phyloP scores from a whole-genome alignment of 495 filamentous ascomycete genomes.

The Xylaria cubensis region DNA sequence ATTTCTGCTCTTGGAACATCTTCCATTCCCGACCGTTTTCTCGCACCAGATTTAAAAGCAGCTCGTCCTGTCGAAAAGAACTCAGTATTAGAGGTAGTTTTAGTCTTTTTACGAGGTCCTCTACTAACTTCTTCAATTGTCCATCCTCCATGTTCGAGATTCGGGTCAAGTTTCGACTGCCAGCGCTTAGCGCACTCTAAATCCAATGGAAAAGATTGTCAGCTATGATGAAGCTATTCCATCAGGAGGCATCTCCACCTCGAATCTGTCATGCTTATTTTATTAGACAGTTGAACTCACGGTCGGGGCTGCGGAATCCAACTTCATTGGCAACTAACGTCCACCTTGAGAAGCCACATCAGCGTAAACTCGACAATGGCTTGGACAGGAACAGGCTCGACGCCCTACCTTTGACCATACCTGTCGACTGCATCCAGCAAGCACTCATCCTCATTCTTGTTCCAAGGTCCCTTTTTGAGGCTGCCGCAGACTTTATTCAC shows the following conservation, averaged over 20 bases:
- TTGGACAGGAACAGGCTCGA: neutral
- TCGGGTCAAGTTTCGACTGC: constrained; percentile 49
- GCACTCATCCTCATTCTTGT: constrained; percentile 46
- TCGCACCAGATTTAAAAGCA: constrained; percentile 44
- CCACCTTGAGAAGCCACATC: neutral
- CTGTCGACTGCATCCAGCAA: constrained; percentile 43
- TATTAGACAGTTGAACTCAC: constrained; percentile 18
- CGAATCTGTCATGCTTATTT: neutral
- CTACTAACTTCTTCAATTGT: constrained; percentile 42
- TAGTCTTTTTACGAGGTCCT: neutral
- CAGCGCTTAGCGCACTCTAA: constrained; percentile 53
- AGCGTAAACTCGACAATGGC: neutral
- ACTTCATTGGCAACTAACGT: constrained; percentile 17
- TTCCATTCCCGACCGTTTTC: constrained; percentile 49
- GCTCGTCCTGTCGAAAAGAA: constrained; percentile 36
- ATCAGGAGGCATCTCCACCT: neutral
- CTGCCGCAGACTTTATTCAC: constrained; percentile 49
- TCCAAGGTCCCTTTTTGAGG: constrained; percentile 52
- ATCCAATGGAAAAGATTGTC: neutral
- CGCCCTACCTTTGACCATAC: constrained; percentile 32
- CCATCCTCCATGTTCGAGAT: constrained; percentile 50
- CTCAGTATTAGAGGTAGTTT: neutral
- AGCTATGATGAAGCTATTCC: neutral
- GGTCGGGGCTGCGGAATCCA: constrained; percentile 24
- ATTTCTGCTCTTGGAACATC: constrained; percentile 46